phyloP scores from a whole-genome alignment of 177 flowering plant genomes.

The Tripterygium wilfordii region DNA sequence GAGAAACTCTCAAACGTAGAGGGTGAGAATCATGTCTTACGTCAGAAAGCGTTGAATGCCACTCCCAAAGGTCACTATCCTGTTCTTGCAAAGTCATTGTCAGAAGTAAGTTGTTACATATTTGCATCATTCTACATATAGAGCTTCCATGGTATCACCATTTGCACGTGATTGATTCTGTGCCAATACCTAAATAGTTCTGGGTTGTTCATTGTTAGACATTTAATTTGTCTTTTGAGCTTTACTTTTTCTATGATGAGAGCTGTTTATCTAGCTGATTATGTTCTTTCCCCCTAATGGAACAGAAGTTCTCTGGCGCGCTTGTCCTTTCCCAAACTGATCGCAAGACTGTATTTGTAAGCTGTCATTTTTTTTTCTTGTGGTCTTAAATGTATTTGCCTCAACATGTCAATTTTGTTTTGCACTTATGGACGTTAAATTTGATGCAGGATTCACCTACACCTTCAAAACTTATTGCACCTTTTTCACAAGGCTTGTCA shows the following conservation, averaged over 20 bases:
- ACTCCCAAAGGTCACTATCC: conserved; percentile 53
- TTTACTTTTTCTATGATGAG: neutral
- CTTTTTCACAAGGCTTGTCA: conserved; percentile 56
- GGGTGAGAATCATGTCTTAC: conserved; percentile 78
- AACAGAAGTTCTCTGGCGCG: conserved; percentile 54
- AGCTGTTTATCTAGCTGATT: neutral
- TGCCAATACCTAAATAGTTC: no score
- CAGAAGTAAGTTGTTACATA: conserved; percentile 48
- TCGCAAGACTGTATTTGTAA: conserved; percentile 57
- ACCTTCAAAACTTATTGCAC: conserved; percentile 59
- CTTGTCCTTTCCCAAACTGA: conserved; percentile 38
- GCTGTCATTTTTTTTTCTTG: conserved; percentile 19
- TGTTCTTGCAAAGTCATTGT: conserved; percentile 41
- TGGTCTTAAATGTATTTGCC: no score
- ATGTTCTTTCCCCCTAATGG: conserved; percentile 15
- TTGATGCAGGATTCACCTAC: conserved; percentile 83
- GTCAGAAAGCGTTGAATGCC: conserved; percentile 62
- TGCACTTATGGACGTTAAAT: neutral
- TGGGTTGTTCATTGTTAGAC: no score
- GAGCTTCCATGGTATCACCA: no score
- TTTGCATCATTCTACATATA: no score
- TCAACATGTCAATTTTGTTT: neutral
- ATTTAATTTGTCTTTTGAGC: no score
- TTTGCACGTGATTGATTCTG: no score
- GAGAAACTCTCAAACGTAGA: conserved; percentile 71